Base-by-base conservation (phyloP, 1,284 basidiomycete species). In the Flammula alnicola region DNA sequence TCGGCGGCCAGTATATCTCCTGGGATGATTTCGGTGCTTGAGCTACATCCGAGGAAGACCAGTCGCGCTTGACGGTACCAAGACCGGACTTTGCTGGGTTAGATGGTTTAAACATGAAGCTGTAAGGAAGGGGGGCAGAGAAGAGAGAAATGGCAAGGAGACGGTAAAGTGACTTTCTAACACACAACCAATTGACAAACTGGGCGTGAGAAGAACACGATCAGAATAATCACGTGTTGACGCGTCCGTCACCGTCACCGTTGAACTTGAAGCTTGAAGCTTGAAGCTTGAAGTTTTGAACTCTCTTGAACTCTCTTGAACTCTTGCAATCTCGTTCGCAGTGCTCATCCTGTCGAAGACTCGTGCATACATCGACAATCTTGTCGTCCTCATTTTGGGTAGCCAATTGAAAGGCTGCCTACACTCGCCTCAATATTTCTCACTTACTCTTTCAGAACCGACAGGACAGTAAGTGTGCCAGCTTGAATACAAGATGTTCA, bases 31-130 rank as follows among this genome's bases (percentile, higher is more conserved):
- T 58, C 2, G 55, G 61, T n/a, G 66, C 64, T 40, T 66, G 64
- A 0, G 64, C 59, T 0, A 54, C 14, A 0, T 61, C 59, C 0
- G 65, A 59, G 6, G 51, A 47, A 1, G 75, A 78, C 65, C 73
- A 81, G 54, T 82, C 72, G 44, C 79, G 72, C 46, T 67, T 66
- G 36, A 81, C 54, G 5, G 66, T 69, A 44, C 72, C 66, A 39
- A 81, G 67, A 1, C 79, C 79, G 2, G 79, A 81, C 47, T 72
- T 68, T 22, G 41, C 37, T 17, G 37, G 33, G 19, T 51, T 44
- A 5, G 22, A 11, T 3, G 40, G 12, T 38, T 47, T 47, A n/a
- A 35, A 19, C 50, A 52, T 52, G 31, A n/a, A n/a, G n/a, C n/a
- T n/a, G n/a, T n/a, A n/a, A n/a, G n/a, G n/a, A n/a, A n/a, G n/a